These are phyloP conservation scores for Azolla pinnata DNA, from an alignment of 75 land plant genomes.

Conservation along the genomic window DNA sequence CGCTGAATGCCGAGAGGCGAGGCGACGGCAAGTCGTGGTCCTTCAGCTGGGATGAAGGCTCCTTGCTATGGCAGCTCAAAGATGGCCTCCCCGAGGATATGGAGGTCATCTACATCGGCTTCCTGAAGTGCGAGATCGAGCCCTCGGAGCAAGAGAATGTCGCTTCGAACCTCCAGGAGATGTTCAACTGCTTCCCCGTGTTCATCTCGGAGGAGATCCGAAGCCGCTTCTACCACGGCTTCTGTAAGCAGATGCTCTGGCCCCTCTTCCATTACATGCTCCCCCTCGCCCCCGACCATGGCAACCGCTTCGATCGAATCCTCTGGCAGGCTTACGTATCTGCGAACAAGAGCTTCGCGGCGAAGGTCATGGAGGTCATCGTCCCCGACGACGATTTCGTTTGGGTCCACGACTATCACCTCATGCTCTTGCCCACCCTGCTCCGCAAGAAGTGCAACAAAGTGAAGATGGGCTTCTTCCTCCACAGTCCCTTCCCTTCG, in stretches of 20 bases:
- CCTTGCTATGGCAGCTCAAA: conserved; percentile 57
- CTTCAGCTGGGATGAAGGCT: conserved; percentile 76
- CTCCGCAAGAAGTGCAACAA: conserved; percentile 64
- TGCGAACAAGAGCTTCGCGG: conserved; percentile 73
- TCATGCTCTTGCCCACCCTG: conserved; percentile 74
- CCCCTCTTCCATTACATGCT: conserved; percentile 83
- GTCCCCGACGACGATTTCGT: conserved; percentile 73
- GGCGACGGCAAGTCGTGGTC: conserved; percentile 28
- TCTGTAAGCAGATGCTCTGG: conserved; percentile 78
- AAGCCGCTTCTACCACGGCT: conserved; percentile 55
- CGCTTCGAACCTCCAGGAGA: conserved; percentile 50
- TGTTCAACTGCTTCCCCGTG: conserved; percentile 63
- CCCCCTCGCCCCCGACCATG: conserved; percentile 66
- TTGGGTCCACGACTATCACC: conserved; percentile 82
- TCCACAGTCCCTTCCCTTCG: conserved; percentile 73
- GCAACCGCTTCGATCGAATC: conserved; percentile 62
- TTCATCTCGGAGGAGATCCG: conserved; percentile 59
- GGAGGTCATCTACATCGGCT: conserved; percentile 62
- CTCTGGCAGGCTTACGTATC: conserved; percentile 84
- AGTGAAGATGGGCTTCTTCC: conserved; percentile 67
- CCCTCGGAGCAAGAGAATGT: conserved; percentile 63
- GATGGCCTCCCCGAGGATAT: conserved; percentile 63
- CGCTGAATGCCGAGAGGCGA: conserved; percentile 38
- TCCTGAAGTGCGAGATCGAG: conserved; percentile 46
- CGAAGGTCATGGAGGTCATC: conserved; percentile 74